phyloP scores from a whole-genome alignment of 345 rosid species.

The Rhizophora apiculata region DNA sequence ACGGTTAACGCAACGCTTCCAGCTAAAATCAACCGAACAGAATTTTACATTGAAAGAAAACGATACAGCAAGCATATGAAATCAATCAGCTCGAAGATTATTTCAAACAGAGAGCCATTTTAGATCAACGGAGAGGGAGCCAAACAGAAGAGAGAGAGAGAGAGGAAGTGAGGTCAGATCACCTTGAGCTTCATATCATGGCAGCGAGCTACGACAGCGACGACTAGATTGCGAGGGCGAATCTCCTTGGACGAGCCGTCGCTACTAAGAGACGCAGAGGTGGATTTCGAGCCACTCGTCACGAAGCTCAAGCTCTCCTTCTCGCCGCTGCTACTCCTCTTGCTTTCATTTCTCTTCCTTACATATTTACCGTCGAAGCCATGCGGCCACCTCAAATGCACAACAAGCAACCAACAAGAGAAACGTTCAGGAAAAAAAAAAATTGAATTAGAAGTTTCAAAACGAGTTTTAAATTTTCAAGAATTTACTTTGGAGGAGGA shows the following conservation, averaged over 20 bases:
- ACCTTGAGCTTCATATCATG: constrained; percentile 60
- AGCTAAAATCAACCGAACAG: constrained; percentile 3
- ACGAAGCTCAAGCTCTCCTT: constrained; percentile 42
- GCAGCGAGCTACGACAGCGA: constrained; percentile 31
- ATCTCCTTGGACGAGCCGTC: constrained; percentile 35
- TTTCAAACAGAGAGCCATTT: background rate
- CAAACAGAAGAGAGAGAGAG: constrained; percentile 5
- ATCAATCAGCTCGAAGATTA: background rate
- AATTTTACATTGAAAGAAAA: background rate
- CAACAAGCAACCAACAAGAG: background rate
- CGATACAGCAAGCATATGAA: background rate
- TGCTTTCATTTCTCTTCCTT: background rate
- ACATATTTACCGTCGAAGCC: constrained; percentile 17
- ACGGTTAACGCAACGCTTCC: background rate
- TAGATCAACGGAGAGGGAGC: background rate
- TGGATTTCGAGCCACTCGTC: constrained; percentile 30
- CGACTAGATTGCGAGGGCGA: constrained; percentile 30
- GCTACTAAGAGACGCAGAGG: constrained; percentile 41
- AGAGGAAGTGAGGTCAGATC: background rate
- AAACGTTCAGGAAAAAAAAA: background rate
- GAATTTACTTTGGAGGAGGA: constrained; percentile 33
- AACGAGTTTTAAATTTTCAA: background rate
- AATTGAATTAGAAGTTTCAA: background rate
- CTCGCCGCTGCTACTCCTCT: constrained; percentile 21
- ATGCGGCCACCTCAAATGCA: constrained; percentile 17